Evolutionary conservation across 345 rosid species (phyloP).

Genomic region (Melastoma malabathricum): DNA sequence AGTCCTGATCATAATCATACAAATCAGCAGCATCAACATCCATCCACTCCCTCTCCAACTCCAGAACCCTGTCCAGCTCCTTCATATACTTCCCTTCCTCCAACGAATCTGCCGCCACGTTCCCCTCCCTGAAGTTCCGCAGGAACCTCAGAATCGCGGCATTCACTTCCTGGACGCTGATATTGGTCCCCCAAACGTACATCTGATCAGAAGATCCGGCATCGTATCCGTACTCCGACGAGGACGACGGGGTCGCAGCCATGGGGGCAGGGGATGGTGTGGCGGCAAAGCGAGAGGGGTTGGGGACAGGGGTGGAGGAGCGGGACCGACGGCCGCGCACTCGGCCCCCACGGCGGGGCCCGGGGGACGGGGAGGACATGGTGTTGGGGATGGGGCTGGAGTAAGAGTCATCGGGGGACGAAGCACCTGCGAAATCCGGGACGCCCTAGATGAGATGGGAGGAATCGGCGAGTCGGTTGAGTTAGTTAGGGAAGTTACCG

Average conservation of each 20-base stretch:
- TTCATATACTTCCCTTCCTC: constrained; percentile 87
- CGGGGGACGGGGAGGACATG: constrained; percentile 35
- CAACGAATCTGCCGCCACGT: constrained; percentile 20
- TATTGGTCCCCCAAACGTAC: constrained; percentile 92
- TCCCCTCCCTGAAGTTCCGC: constrained; percentile 60
- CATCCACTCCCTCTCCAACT: constrained; percentile 80
- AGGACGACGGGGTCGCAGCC: constrained; percentile 22
- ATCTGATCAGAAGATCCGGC: constrained; percentile 42
- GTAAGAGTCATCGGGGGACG: constrained; percentile 48
- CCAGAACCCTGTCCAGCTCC: constrained; percentile 55
- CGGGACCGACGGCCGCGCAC: constrained; percentile 2
- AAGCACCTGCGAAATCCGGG: constrained; percentile 30
- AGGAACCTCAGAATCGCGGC: constrained; percentile 78
- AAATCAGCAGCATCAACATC: constrained; percentile 87
- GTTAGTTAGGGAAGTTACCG: no score
- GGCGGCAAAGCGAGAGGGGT: constrained; percentile 17
- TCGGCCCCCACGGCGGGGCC: constrained; percentile 2
- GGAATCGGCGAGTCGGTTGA: background rate
- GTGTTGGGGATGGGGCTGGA: constrained; percentile 65
- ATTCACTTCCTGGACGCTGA: constrained; percentile 86
- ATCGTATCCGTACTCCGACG: constrained; percentile 62
- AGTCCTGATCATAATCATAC: constrained; percentile 64
- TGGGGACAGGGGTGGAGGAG: constrained; percentile 14
- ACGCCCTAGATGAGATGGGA: background rate
- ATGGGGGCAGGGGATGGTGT: constrained; percentile 20